phyloP scores from a whole-genome alignment of 345 rosid species.

The Lepidium sativum region DNA sequence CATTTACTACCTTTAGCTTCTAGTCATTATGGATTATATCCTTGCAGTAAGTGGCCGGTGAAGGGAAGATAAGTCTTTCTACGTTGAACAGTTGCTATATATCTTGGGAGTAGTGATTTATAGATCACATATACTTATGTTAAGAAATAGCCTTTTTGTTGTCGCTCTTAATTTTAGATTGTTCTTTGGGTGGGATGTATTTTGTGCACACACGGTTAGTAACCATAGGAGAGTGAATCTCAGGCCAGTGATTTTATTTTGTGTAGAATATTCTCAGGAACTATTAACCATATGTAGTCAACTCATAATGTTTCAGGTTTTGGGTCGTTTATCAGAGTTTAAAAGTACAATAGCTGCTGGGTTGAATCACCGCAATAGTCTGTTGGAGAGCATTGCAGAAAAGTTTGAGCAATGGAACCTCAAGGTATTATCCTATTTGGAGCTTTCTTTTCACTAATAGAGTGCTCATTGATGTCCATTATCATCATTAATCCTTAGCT shows the following conservation, averaged over 20 bases:
- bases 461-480: background rate
- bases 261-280: background rate
- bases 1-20: background rate
- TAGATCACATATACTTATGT: background rate
- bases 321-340: conserved; percentile 61
- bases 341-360: conserved; percentile 74
- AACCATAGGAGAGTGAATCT: background rate
- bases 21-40: background rate
- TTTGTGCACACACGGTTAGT: background rate
- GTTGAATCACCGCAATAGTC: conserved; percentile 43
- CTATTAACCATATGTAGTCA: background rate
- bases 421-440: conserved; percentile 36
- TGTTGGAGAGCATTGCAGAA: conserved; percentile 66
- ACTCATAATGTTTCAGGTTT: conserved; percentile 44
- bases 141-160: background rate
- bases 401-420: conserved; percentile 76
- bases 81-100: background rate
- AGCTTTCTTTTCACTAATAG: conserved; percentile 3
- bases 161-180: background rate
- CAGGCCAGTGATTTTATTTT: background rate
- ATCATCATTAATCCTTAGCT: background rate
- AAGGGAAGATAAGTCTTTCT: background rate
- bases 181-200: conserved; percentile 2
- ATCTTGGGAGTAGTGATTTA: background rate
- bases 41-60: background rate